Evolutionary conservation across 2,329 filamentous ascomycete species (phyloP).

Genomic region (Calcarisporium arbuscula): DNA sequence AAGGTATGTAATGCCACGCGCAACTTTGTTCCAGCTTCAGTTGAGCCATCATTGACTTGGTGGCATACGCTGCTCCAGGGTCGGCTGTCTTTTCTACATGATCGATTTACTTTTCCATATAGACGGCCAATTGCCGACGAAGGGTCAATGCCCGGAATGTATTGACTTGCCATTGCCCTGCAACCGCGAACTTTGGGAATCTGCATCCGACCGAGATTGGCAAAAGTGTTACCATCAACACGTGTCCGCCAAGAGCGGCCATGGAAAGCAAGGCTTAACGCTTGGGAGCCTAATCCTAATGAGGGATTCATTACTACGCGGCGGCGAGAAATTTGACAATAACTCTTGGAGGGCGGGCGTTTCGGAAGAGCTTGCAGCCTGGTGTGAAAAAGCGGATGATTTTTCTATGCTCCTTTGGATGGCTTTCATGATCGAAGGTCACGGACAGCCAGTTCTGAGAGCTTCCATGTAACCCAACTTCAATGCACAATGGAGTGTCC

Average conservation of each 20-base stretch:
- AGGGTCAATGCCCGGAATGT: constrained; percentile 4
- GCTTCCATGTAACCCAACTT: too few relatives aligned
- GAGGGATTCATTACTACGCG: constrained; percentile 1
- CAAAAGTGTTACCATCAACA: constrained; percentile 2
- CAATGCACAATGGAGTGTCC: too few relatives aligned
- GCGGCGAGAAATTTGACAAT: constrained; percentile 1
- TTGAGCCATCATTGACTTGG: too few relatives aligned
- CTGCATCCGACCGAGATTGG: constrained; percentile 4
- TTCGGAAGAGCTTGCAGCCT: constrained; percentile 1
- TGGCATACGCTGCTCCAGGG: too few relatives aligned
- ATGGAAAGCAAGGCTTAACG: constrained; percentile 1
- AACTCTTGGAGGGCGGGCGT: neutral
- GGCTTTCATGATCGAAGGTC: constrained; percentile 2
- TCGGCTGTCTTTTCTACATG: constrained; percentile 2
- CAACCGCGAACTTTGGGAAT: constrained; percentile 4
- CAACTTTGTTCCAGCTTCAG: too few relatives aligned
- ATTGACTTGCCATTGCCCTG: constrained; percentile 3
- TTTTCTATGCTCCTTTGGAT: constrained; percentile 5
- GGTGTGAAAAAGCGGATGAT: constrained; percentile 5
- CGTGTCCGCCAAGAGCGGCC: neutral
- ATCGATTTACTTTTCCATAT: constrained; percentile 1
- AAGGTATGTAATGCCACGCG: too few relatives aligned
- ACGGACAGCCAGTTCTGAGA: too few relatives aligned
- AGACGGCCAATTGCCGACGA: constrained; percentile 1
- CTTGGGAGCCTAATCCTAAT: constrained; percentile 3